phyloP scores from a whole-genome alignment of 257 asterid genomes.

The Solanum neorickii region DNA sequence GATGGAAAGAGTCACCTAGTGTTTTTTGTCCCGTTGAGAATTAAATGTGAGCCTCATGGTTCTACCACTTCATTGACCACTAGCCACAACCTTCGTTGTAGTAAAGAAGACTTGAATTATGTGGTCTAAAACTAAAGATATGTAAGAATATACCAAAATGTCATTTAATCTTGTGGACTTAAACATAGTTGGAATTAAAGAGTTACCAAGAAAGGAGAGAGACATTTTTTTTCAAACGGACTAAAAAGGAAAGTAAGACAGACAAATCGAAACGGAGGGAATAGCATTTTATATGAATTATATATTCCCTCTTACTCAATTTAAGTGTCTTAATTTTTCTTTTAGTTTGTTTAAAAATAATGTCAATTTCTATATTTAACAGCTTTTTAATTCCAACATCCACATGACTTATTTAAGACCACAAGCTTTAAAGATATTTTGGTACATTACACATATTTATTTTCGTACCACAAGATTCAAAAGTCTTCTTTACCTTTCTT shows the following conservation, averaged over 20 bases:
- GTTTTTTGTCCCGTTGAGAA: not conserved
- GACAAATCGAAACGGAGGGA: not conserved
- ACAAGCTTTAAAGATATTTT: not conserved
- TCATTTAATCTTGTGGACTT: not conserved
- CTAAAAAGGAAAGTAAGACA: not conserved
- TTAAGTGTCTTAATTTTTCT: not conserved
- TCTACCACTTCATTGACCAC: not conserved
- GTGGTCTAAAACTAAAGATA: not conserved
- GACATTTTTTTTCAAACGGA: not conserved
- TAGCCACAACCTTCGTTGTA: not conserved
- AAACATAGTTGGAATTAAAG: not conserved
- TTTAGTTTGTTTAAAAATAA: not conserved
- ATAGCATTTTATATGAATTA: not conserved
- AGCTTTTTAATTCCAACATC: not conserved
- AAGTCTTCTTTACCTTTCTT: not conserved
- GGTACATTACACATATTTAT: not conserved
- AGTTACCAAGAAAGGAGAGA: not conserved
- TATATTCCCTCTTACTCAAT: not conserved
- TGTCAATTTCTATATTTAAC: not conserved
- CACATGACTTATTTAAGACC: not conserved
- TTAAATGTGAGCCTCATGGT: not conserved
- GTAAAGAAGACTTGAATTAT: not conserved
- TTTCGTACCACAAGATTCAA: not conserved
- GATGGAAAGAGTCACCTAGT: not conserved
- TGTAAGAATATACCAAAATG: not conserved